These are phyloP conservation scores for Tremella yokohamensis DNA, from an alignment of 768 basidiomycete genomes.

Conservation along the genomic window DNA sequence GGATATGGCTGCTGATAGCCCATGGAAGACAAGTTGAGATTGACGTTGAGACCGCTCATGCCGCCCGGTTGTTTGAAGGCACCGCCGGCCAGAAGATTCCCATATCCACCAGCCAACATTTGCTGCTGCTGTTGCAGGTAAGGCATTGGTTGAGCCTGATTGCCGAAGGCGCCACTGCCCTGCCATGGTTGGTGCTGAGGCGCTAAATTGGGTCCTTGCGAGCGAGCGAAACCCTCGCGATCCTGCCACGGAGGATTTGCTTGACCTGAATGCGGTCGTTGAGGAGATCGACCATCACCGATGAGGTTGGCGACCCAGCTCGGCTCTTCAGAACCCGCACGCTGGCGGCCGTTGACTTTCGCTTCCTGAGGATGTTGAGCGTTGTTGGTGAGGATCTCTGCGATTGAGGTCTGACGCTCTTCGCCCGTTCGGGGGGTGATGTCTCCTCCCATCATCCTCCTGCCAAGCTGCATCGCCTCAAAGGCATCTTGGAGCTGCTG, in stretches of 20 bases:
- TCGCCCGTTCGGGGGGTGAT: slow-evolving; percentile 2
- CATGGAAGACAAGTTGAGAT: neutral
- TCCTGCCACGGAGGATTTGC: slow-evolving; percentile 17
- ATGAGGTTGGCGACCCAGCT: slow-evolving; percentile 44
- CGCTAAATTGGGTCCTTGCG: neutral
- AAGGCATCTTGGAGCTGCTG: slow-evolving; percentile 43
- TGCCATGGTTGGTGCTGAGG: neutral
- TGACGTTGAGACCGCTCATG: neutral
- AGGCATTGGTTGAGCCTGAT: neutral
- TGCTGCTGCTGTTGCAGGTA: neutral
- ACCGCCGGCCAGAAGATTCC: too few relatives aligned
- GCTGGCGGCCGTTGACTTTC: neutral
- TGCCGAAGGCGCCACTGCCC: neutral
- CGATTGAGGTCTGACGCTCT: neutral
- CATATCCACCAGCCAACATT: neutral
- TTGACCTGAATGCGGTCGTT: slow-evolving; percentile 8
- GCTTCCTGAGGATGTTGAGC: neutral
- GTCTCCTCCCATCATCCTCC: slow-evolving; percentile 26
- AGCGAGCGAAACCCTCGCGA: slow-evolving; percentile 6
- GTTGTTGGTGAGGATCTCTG: slow-evolving; percentile 9
- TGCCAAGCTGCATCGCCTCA: slow-evolving; percentile 43
- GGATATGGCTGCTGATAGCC: slow-evolving; percentile 8
- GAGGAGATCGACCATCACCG: slow-evolving; percentile 26
- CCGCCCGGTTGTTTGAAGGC: neutral
- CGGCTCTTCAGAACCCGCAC: slow-evolving; percentile 28